Evolutionary conservation across 306 rosid species (phyloP).

Genomic region (Pyrus communis): DNA sequence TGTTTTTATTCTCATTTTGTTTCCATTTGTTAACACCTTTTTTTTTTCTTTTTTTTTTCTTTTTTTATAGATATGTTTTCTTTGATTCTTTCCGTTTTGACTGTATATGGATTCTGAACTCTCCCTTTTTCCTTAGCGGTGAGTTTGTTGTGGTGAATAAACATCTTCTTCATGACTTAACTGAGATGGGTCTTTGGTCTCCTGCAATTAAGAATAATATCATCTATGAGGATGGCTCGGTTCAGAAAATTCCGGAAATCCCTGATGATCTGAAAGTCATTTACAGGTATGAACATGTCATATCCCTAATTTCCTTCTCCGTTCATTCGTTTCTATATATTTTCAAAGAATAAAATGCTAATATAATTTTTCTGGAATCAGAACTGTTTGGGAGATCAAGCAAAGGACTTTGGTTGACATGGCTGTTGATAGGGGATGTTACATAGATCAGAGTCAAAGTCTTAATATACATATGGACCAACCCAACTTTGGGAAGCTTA

Average conservation of each 20-base stretch:
- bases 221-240: slow-evolving; percentile 56
- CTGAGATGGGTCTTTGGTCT: slow-evolving; percentile 81
- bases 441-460: slow-evolving; percentile 90
- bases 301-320: neutral
- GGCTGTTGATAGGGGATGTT: slow-evolving; percentile 86
- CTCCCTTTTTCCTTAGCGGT: slow-evolving; percentile 33
- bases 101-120: neutral
- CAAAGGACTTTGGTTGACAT: slow-evolving; percentile 85
- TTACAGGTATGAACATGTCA: slow-evolving; percentile 47
- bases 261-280: slow-evolving; percentile 56
- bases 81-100: neutral
- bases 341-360: slow-evolving; percentile 16
- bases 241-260: slow-evolving; percentile 31
- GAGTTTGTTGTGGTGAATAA: slow-evolving; percentile 87
- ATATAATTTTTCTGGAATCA: slow-evolving; percentile 19
- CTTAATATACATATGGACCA: slow-evolving; percentile 89
- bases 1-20: neutral
- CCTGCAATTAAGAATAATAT: slow-evolving; percentile 59
- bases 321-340: neutral
- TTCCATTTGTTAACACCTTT: neutral
- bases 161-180: slow-evolving; percentile 69
- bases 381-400: slow-evolving; percentile 97
- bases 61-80: neutral
- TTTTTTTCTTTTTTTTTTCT: neutral
- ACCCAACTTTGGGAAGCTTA: slow-evolving; percentile 80